These are phyloP conservation scores for Neospora caninum DNA, from an alignment of 169 alveolate species.

Conservation along the genomic window DNA sequence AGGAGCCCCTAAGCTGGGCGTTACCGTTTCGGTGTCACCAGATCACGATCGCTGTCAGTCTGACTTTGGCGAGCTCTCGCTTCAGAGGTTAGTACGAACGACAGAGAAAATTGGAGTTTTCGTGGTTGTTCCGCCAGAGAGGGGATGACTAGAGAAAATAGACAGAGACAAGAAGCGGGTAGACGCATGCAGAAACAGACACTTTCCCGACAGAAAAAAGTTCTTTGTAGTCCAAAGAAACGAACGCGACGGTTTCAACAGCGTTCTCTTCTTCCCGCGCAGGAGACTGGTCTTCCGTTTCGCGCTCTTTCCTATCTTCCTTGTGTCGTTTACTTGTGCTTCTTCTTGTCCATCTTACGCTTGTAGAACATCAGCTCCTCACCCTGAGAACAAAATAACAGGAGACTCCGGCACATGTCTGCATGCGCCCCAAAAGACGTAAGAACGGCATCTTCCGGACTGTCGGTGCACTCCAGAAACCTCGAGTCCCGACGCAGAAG, in stretches of 20 bases:
- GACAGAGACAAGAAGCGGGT: background rate
- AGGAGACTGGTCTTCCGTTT: too few species aligned
- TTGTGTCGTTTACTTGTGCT: conserved; percentile 75
- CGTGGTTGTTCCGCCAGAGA: background rate
- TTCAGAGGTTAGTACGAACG: background rate
- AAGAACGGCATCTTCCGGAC: background rate
- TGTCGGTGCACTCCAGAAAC: too few species aligned
- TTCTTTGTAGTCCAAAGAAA: background rate
- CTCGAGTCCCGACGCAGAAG: too few species aligned
- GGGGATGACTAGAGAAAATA: background rate
- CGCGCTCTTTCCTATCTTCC: too few species aligned
- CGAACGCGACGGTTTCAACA: background rate
- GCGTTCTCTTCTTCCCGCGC: background rate
- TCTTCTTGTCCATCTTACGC: conserved; percentile 97
- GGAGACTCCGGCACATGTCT: background rate
- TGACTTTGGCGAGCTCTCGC: too few species aligned
- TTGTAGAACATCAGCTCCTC: conserved; percentile 97
- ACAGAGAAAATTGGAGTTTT: background rate
- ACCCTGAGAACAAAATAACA: conserved; percentile 60
- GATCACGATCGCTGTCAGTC: too few species aligned
- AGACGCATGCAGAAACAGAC: background rate
- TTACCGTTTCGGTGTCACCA: too few species aligned
- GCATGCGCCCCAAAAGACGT: background rate
- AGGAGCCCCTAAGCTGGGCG: too few species aligned
- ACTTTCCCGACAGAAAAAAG: background rate